These are phyloP conservation scores for Backusella psychrophila DNA, from an alignment of 192 early-diverging fungal species.

Conservation along the genomic window DNA sequence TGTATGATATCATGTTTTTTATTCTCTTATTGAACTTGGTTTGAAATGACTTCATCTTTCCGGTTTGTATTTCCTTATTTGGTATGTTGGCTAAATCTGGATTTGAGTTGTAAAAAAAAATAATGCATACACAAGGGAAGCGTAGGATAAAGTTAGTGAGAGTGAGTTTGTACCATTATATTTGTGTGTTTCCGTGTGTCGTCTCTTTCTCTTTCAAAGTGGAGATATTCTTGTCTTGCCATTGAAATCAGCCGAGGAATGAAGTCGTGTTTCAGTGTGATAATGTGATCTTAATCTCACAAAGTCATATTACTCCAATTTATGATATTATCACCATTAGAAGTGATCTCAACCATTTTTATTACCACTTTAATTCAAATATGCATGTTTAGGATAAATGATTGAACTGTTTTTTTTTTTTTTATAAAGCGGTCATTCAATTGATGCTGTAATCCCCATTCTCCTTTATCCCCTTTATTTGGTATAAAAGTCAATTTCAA, in stretches of 20 bases:
- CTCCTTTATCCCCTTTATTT: not conserved
- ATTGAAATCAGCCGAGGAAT: not conserved
- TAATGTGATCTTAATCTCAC: not conserved
- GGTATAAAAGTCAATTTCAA: not conserved
- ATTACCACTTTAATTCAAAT: too few species aligned
- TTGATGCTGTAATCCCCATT: not conserved
- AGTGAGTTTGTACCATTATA: not conserved
- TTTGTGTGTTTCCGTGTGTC: not conserved
- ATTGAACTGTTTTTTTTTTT: too few species aligned
- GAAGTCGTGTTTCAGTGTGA: not conserved
- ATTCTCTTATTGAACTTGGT: not conserved
- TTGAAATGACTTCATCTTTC: slow-evolving; percentile 3
- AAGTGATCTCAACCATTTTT: not conserved
- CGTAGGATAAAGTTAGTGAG: not conserved
- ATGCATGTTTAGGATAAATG: too few species aligned
- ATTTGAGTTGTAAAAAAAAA: not conserved
- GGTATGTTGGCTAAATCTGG: not conserved
- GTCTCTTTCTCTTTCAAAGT: not conserved
- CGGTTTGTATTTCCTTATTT: not conserved
- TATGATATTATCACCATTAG: not conserved
- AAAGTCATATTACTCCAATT: not conserved
- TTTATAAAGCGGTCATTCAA: not conserved
- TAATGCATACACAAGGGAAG: not conserved
- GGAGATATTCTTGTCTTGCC: not conserved
- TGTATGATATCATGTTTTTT: not conserved